Evolutionary conservation across 2,329 filamentous ascomycete genomes (phyloP), one percentile per base, ranked within the genome.

Genomic region (Fusarium redolens): DNA sequence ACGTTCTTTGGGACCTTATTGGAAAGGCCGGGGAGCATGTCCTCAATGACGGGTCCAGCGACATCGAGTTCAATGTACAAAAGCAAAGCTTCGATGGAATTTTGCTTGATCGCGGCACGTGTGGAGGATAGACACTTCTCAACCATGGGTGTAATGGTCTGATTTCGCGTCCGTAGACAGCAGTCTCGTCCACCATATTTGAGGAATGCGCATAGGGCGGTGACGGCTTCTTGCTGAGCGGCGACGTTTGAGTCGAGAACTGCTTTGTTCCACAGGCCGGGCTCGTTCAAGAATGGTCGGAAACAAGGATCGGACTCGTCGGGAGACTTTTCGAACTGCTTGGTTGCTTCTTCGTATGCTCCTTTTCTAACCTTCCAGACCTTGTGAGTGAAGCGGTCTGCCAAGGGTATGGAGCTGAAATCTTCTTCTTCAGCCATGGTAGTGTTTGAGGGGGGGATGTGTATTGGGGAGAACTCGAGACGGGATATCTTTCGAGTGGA

Each of bases 201-300:
- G 64, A 99, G 87, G 81, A 98, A 99, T 3, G 94, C 92, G 83
- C 95, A 97, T 78, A 97, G 89, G 41, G 96, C 93, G 52, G 89
- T 91, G 52, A 99, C 90, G 69, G 93, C 96, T 77, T 99, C 97
- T 83, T 97, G 92, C 82, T 99, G 96, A 38, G 97, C 96, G 22
- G 96, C 96, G 65, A 99, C 96, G 78, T 99, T 99, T 61, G 95
- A 96, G 83, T 99, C 96, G 77, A 92, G 91, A 11, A 96, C 96
- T 3, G 95, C 96, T 40, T 91, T 92, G 82, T 98, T 98, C 96
- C 95, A 98, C 68, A 99, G 82, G 71, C 91, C 86, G 2, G 95
- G 87, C 75, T 99, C 96, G 80, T 93, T 91, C 69, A 96, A 84
- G 79, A 98, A 99, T 2, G 96, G 94, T 76, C 91, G 89, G 78